Percentiles rank a stretch among this genome's conserved stretches.
These are phyloP conservation scores for Arctium lappa DNA, from an alignment of 129 eudicot species.

Conservation along the genomic window DNA sequence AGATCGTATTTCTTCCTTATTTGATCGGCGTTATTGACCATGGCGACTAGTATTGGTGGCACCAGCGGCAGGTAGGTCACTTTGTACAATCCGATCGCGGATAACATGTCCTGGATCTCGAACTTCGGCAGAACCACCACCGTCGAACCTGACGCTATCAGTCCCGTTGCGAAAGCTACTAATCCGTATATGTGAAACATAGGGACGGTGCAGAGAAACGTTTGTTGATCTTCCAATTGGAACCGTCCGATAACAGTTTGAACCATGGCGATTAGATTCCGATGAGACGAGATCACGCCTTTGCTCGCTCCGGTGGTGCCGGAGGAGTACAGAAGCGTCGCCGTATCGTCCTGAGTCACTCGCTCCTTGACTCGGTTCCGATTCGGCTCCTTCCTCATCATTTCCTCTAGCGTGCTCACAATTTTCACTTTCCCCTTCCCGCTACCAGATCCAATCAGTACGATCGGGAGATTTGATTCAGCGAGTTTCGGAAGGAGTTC, in stretches of 20 bases:
- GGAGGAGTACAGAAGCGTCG: constrained; percentile 83
- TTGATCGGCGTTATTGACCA: constrained; percentile 61
- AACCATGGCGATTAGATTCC: constrained; percentile 78
- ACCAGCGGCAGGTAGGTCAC: constrained; percentile 74
- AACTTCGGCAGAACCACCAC: constrained; percentile 72
- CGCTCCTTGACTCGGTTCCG: constrained; percentile 48
- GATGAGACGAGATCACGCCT: constrained; percentile 90
- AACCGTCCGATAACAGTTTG: constrained; percentile 58
- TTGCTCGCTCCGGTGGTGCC: constrained; percentile 97
- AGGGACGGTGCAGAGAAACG: constrained; percentile 84
- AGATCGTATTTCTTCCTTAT: constrained; percentile 55
- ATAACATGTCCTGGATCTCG: constrained; percentile 78
- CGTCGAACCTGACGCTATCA: constrained; percentile 79
- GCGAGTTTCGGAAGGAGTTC: constrained; percentile 60
- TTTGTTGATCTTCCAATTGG: constrained; percentile 29
- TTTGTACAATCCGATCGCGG: constrained; percentile 50
- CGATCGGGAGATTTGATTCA: constrained; percentile 50
- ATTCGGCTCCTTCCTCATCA: constrained; percentile 56
- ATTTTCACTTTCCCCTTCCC: constrained; percentile 34
- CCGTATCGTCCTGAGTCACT: constrained; percentile 69
- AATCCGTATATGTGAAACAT: constrained; percentile 97
- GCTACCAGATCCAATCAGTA: constrained; percentile 37
- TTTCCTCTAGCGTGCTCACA: constrained; percentile 32
- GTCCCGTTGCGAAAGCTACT: constrained; percentile 79
- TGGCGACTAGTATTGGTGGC: constrained; percentile 85